Percentiles rank a stretch among this genome's conserved stretches.
Conservation (phyloP, 2,329 filamentous ascomycete genomes). For the Acrodontium crateriforme region DNA sequence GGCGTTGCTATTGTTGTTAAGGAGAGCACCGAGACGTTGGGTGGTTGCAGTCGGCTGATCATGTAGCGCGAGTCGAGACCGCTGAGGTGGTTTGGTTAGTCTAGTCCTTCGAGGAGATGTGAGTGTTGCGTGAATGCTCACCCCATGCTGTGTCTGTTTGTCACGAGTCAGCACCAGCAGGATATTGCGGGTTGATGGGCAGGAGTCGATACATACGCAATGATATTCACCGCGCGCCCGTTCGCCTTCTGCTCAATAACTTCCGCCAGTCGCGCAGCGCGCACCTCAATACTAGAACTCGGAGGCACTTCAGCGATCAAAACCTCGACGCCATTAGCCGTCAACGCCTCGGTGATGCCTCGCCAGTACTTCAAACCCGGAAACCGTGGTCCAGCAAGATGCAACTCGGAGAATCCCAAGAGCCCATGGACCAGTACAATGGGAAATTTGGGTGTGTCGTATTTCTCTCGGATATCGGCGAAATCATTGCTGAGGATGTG, state of each 20-base stretch:
- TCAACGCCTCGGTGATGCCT: conserved; percentile 46
- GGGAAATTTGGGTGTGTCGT: conserved; percentile 41
- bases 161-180: conserved; percentile 6
- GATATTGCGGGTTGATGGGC: no score
- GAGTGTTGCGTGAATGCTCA: no score
- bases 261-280: conserved; percentile 39
- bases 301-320: conserved; percentile 47
- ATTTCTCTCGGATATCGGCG: conserved; percentile 43
- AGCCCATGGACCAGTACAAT: conserved; percentile 53
- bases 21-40: conserved; percentile 61
- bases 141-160: conserved; percentile 41
- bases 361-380: conserved; percentile 52
- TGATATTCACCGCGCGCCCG: conserved; percentile 49
- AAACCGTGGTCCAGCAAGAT: conserved; percentile 34
- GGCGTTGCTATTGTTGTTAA: conserved; percentile 50
- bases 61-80: conserved; percentile 51
- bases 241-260: conserved; percentile 39
- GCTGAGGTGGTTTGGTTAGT: conserved; percentile 21
- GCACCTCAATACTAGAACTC: conserved; percentile 44
- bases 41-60: conserved; percentile 44
- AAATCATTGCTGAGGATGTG: conserved; percentile 40
- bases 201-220: conserved; percentile 36
- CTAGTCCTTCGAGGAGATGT: conserved; percentile 23
- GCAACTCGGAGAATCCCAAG: conserved; percentile 50
- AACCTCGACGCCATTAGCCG: conserved; percentile 44